Evolutionary conservation across 2,329 filamentous ascomycete species (phyloP).

Genomic region (Zalaria obscura): DNA sequence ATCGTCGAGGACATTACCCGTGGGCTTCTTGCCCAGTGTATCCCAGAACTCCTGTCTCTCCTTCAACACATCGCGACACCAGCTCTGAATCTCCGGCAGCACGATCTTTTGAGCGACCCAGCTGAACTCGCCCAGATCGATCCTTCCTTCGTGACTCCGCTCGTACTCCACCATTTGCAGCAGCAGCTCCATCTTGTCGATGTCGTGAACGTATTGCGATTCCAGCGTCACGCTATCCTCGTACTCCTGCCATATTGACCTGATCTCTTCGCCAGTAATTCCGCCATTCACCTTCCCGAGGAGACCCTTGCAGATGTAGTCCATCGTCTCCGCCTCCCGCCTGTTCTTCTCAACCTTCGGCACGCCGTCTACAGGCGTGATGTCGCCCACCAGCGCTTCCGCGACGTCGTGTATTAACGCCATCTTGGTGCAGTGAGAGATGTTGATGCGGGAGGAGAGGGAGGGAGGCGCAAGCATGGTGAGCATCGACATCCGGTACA

Average conservation of each 20-base stretch:
- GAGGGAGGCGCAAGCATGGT: conserved; percentile 77
- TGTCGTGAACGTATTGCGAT: conserved; percentile 82
- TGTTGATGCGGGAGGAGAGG: conserved; percentile 57
- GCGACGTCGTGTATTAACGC: conserved; percentile 96
- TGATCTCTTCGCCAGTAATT: conserved; percentile 53
- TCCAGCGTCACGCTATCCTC: conserved; percentile 77
- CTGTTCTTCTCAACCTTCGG: conserved; percentile 78
- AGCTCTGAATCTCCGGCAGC: conserved; percentile 64
- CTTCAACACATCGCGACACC: conserved; percentile 61
- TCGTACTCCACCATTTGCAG: conserved; percentile 97
- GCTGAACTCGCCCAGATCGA: conserved; percentile 77
- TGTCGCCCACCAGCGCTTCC: conserved; percentile 86
- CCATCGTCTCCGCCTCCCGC: conserved; percentile 80
- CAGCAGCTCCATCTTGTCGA: conserved; percentile 92
- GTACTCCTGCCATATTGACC: conserved; percentile 85
- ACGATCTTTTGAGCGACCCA: conserved; percentile 61
- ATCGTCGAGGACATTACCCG: conserved; percentile 9
- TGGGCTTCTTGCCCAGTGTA: conserved; percentile 14
- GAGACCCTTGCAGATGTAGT: conserved; percentile 63
- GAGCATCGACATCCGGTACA: conserved; percentile 98
- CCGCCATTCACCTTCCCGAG: conserved; percentile 66
- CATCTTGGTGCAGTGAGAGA: conserved; percentile 83
- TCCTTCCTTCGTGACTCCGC: conserved; percentile 45
- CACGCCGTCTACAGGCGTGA: conserved; percentile 82
- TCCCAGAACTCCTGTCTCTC: conserved; percentile 68